Evolutionary conservation across 2,329 filamentous ascomycete genomes (phyloP).

Genomic region (Aspergillus tubingensis): DNA sequence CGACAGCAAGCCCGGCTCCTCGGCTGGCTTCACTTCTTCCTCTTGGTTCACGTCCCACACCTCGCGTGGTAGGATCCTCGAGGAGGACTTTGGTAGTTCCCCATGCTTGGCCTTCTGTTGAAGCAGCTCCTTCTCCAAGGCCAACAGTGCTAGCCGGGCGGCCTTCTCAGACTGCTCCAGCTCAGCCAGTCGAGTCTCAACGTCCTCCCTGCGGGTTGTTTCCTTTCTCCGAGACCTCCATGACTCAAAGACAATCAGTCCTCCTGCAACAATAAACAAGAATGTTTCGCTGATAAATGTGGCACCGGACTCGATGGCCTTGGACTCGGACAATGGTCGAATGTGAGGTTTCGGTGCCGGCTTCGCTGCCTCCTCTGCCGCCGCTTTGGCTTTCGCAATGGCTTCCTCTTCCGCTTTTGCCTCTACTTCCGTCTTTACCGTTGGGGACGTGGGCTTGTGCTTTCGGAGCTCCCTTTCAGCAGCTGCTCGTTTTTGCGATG

Average conservation of each 20-base stretch:
- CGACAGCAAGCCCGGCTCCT: slow-evolving; percentile 36
- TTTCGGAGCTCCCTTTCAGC: slow-evolving; percentile 58
- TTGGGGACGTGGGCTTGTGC: slow-evolving; percentile 56
- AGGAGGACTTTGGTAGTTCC: slow-evolving; percentile 28
- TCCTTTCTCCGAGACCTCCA: slow-evolving; percentile 64
- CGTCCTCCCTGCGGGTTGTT: slow-evolving; percentile 59
- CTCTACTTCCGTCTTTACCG: slow-evolving; percentile 64
- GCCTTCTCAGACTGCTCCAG: slow-evolving; percentile 55
- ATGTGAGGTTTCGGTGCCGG: slow-evolving; percentile 56
- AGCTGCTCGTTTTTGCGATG: slow-evolving; percentile 49
- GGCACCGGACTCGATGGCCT: slow-evolving; percentile 68
- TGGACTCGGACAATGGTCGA: slow-evolving; percentile 64
- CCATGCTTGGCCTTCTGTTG: slow-evolving; percentile 42
- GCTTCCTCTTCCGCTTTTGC: slow-evolving; percentile 58
- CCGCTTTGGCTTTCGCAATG: slow-evolving; percentile 46
- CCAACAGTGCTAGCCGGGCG: slow-evolving; percentile 42
- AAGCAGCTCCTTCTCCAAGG: slow-evolving; percentile 50
- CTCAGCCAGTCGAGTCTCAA: slow-evolving; percentile 60
- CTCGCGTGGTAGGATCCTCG: slow-evolving; percentile 43
- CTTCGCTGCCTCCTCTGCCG: slow-evolving; percentile 50
- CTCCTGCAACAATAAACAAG: slow-evolving; percentile 64
- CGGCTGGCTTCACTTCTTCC: slow-evolving; percentile 28
- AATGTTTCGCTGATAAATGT: slow-evolving; percentile 70
- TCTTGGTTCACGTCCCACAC: slow-evolving; percentile 41
- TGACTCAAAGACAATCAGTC: slow-evolving; percentile 64